Percentiles rank a stretch among this genome's conserved stretches.
phyloP scores from a whole-genome alignment of 202 grass and related monocot species.

The Setaria italica region DNA sequence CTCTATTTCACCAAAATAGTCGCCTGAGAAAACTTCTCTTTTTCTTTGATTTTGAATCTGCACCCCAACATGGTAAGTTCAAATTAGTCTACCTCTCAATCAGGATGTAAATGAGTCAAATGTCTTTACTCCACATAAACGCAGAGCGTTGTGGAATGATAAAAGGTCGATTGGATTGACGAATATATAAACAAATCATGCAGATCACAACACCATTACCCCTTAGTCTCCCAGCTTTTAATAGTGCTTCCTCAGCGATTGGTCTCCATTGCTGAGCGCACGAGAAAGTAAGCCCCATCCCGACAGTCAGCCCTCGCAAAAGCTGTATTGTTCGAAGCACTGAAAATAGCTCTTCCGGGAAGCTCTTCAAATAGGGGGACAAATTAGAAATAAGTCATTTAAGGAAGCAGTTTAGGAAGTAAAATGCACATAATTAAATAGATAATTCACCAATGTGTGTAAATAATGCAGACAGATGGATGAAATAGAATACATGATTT shows the following conservation, averaged over 20 bases:
- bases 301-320: conserved; percentile 77
- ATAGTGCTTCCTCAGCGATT: conserved; percentile 82
- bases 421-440: conserved; percentile 9
- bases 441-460: neutral
- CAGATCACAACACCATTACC: conserved; percentile 45
- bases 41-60: conserved; percentile 55
- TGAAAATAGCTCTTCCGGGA: conserved; percentile 88
- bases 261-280: conserved; percentile 86
- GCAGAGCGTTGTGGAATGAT: neutral
- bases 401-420: conserved; percentile 17
- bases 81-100: conserved; percentile 28
- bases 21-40: conserved; percentile 60
- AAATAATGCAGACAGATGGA: conserved; percentile 40
- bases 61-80: conserved; percentile 36
- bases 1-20: conserved; percentile 49
- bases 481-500: neutral
- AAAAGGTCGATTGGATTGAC: neutral
- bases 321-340: conserved; percentile 85
- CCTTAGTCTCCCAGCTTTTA: conserved; percentile 70
- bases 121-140: neutral
- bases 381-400: conserved; percentile 2
- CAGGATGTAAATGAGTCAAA: conserved; percentile 10
- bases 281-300: conserved; percentile 80
- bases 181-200: conserved; percentile 1
- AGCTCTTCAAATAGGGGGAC: conserved; percentile 57